Conservation (phyloP, 495 filamentous ascomycete genomes). For the Schizothecium vesticola region DNA sequence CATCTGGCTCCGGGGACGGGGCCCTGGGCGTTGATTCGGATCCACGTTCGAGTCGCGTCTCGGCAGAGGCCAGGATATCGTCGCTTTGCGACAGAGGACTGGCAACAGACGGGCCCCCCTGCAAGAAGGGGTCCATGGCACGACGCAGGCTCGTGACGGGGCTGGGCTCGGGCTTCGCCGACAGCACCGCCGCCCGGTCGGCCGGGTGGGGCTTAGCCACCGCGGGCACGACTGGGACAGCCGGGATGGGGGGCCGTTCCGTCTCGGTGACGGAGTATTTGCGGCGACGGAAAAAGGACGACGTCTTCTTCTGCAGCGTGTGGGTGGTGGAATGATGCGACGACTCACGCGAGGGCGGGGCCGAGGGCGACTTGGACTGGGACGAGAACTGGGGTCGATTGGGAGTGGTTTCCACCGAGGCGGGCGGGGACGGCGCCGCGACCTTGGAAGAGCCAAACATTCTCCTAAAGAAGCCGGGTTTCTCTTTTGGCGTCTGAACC, state of each 20-base stretch:
- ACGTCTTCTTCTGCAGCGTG: conserved; percentile 78
- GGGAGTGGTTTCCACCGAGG: conserved; percentile 16
- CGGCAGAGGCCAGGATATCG: conserved; percentile 12
- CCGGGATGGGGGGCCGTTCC: conserved; percentile 38
- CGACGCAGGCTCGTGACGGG: conserved; percentile 83
- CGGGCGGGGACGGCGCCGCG: conserved; percentile 13
- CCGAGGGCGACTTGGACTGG: conserved; percentile 37
- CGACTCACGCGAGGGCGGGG: conserved; percentile 45
- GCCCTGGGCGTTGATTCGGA: not conserved
- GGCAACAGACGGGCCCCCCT: conserved; percentile 25
- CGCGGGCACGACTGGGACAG: conserved; percentile 24
- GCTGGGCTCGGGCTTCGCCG: conserved; percentile 43
- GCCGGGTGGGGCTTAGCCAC: conserved; percentile 23
- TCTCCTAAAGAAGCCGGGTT: conserved; percentile 84
- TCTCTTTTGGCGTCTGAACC: conserved; percentile 51
- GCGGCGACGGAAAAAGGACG: conserved; percentile 84
- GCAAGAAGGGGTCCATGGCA: conserved; percentile 85
- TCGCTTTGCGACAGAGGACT: conserved; percentile 16
- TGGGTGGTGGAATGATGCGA: conserved; percentile 41
- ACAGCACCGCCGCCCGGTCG: conserved; percentile 26
- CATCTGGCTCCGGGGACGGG: not conserved
- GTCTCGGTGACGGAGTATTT: conserved; percentile 71
- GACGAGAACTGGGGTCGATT: conserved; percentile 16
- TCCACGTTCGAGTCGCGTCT: conserved; percentile 1
- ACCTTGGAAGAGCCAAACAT: conserved; percentile 69